Conservation (phyloP, 1,139 yeast genomes). For the Scheffersomyces titani region DNA sequence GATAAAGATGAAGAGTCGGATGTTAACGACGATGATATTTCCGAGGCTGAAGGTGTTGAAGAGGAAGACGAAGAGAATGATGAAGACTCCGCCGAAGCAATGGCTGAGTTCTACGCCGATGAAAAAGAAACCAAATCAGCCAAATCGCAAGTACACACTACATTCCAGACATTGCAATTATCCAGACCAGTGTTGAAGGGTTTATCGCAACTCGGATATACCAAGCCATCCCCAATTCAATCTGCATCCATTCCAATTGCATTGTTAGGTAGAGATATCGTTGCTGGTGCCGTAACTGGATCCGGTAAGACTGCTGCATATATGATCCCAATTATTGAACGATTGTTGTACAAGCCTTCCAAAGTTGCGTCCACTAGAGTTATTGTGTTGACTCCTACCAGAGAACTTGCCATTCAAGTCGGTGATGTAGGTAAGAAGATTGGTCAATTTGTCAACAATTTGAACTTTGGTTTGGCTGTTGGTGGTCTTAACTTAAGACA, state of each 20-base stretch:
- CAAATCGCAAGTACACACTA: slow-evolving; percentile 49
- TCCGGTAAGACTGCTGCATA: slow-evolving; percentile 99
- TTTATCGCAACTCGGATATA: slow-evolving; percentile 74
- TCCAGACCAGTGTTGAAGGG: slow-evolving; percentile 92
- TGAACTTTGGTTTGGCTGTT: slow-evolving; percentile 89
- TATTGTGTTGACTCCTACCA: slow-evolving; percentile 88
- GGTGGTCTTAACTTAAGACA: slow-evolving; percentile 95
- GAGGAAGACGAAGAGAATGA: slow-evolving; percentile 31
- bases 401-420: slow-evolving; percentile 97
- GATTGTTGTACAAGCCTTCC: slow-evolving; percentile 85
- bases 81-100: slow-evolving; percentile 71
- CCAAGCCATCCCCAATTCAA: slow-evolving; percentile 91
- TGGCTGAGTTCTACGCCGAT: slow-evolving; percentile 66
- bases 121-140: slow-evolving; percentile 48
- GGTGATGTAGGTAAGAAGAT: slow-evolving; percentile 88
- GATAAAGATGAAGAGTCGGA: slow-evolving; percentile 18
- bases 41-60: slow-evolving; percentile 18
- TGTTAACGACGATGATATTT: slow-evolving; percentile 8
- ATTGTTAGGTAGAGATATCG: slow-evolving; percentile 86
- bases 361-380: slow-evolving; percentile 88
- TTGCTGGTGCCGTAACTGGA: slow-evolving; percentile 99
- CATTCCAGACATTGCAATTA: slow-evolving; percentile 75
- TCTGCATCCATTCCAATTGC: slow-evolving; percentile 93
- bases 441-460: slow-evolving; percentile 71
- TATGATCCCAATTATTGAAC: slow-evolving; percentile 92